Evolutionary conservation across 1,284 basidiomycete genomes (phyloP), one percentile per base, ranked within the genome.

Genomic region (Vanrija pseudolonga): DNA sequence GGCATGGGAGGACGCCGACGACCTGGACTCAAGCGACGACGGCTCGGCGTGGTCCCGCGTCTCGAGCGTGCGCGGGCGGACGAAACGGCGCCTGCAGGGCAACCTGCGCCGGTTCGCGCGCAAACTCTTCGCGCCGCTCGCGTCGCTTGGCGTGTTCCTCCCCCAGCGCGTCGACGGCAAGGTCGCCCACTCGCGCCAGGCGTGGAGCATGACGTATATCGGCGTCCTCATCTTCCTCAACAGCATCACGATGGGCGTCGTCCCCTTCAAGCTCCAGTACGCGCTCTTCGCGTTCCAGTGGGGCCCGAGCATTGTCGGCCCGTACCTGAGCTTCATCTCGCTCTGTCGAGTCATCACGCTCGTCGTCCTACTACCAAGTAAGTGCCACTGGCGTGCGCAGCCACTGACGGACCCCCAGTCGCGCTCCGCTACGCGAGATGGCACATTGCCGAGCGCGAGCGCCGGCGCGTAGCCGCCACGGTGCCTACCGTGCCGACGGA

Each of bases 251-350:
- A 71, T 84, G 68, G 86, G 85, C 7, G 80, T 85, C 1, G 76
- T 82, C 51, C 69, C 77, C 6, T 83, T 83, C 63, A 85, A 85
- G 65, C 80, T 87, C 49, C 88, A 90, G 68, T 93, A 86, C 69
- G 80, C 84, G 6, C 78, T 83, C 9, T 80, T 80, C 7, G 79
- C 74, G 2, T 92, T 86, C 66, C 80, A 81, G 1, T 93, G 89
- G 90, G 81, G 77, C n/a, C 80, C 87, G 5, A 83, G 88, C 6
- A 48, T 91, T 86, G 73, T 88, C 14, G 89, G 88, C 9, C 90
- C 90, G 61, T 90, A 82, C 77, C 72, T 91, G 48, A 87, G 84
- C 50, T 59, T 83, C 6, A 67, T 85, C 14, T 84, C 85, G 17
- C 76, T 79, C 18, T 73, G 79, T 2, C 80, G 88, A 6, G 85